Conservation (phyloP, 257 asterid genomes). For the Mentha longifolia region DNA sequence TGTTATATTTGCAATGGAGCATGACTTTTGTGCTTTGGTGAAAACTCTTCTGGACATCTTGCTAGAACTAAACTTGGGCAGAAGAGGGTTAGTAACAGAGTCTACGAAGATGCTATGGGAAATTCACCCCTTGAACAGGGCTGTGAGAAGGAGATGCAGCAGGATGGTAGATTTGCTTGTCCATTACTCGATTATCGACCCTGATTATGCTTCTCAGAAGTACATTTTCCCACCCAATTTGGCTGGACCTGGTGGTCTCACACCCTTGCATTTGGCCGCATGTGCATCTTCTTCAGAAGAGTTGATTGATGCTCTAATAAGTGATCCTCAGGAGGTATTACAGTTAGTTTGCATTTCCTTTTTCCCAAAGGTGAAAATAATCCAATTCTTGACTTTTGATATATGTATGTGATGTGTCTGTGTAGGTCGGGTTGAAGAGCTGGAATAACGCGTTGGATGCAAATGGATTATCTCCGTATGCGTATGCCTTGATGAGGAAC, state of each 20-base stretch:
- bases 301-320: constrained; percentile 69
- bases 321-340: constrained; percentile 74
- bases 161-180: constrained; percentile 66
- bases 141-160: constrained; percentile 68
- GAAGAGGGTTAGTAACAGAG: constrained; percentile 48
- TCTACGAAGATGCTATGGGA: constrained; percentile 70
- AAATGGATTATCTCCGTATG: constrained; percentile 75
- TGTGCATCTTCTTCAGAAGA: constrained; percentile 58
- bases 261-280: constrained; percentile 89
- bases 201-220: constrained; percentile 45
- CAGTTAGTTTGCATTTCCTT: background rate
- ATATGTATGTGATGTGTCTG: background rate
- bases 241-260: constrained; percentile 88
- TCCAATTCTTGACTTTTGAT: constrained; percentile 5
- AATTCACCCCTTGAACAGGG: constrained; percentile 77
- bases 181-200: constrained; percentile 45
- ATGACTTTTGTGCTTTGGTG: constrained; percentile 68
- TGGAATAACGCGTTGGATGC: constrained; percentile 81
- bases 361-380: constrained; percentile 20
- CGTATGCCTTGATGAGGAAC: constrained; percentile 75
- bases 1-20: constrained; percentile 75
- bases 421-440: constrained; percentile 69
- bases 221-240: constrained; percentile 59
- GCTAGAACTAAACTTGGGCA: constrained; percentile 61
- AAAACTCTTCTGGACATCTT: constrained; percentile 70